These are phyloP conservation scores for Fistulinella cinereoalba DNA, from an alignment of 1,284 basidiomycete genomes.

Conservation along the genomic window DNA sequence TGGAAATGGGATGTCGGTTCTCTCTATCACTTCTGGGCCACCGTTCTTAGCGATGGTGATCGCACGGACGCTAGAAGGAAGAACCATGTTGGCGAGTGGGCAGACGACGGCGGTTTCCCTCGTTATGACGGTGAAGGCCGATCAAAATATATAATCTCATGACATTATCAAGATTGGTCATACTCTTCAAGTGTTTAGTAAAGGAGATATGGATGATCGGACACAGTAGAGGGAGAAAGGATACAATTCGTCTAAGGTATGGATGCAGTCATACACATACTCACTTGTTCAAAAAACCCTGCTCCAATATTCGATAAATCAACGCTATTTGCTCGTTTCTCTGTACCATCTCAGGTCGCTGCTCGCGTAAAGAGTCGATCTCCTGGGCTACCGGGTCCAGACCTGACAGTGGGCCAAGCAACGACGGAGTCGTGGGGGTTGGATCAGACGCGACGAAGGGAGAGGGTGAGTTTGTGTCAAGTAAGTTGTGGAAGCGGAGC, in stretches of 20 bases:
- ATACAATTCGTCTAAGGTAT: too few relatives aligned
- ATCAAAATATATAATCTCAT: neutral
- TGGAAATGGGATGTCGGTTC: constrained; percentile 60
- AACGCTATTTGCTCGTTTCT: constrained; percentile 61
- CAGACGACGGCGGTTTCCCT: too few relatives aligned
- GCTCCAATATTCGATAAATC: constrained; percentile 60
- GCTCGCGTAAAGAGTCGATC: constrained; percentile 75
- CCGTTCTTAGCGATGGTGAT: constrained; percentile 64
- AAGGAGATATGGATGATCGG: too few relatives aligned
- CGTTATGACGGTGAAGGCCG: too few relatives aligned
- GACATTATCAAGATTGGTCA: neutral
- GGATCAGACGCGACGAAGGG: constrained; percentile 15
- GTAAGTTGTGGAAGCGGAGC: constrained; percentile 54
- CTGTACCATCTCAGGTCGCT: constrained; percentile 81
- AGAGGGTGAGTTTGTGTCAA: constrained; percentile 33
- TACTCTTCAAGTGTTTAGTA: neutral
- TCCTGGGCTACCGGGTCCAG: constrained; percentile 65
- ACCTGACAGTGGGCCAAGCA: constrained; percentile 54
- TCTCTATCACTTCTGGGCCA: constrained; percentile 77
- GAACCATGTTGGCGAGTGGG: constrained; percentile 34
- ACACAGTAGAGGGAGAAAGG: too few relatives aligned
- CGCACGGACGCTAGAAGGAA: constrained; percentile 55
- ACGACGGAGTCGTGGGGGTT: constrained; percentile 39
- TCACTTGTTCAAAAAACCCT: constrained; percentile 33
- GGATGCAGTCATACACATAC: neutral